Conservation (phyloP, 148 eudicot genomes). For the Camellia granthamiana region DNA sequence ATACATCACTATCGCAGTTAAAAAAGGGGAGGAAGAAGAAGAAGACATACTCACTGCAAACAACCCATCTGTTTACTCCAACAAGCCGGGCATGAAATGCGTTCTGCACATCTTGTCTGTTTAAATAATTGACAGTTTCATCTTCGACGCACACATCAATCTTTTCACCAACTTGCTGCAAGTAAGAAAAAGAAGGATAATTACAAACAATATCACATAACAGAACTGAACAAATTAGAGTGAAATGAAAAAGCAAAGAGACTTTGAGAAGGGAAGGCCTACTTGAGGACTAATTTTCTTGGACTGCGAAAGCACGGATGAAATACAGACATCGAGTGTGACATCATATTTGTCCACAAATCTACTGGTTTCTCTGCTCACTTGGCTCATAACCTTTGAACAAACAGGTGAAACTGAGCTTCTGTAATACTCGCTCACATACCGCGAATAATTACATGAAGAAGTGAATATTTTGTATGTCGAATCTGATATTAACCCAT, state of each 20-base stretch:
- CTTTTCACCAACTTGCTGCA: conserved; percentile 60
- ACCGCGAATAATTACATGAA: conserved; percentile 84
- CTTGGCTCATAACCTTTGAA: conserved; percentile 72
- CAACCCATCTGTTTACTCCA: conserved; percentile 71
- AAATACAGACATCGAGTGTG: conserved; percentile 88
- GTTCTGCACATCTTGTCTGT: conserved; percentile 67
- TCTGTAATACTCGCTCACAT: conserved; percentile 78
- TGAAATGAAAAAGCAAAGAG: background rate
- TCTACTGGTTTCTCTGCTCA: conserved; percentile 74
- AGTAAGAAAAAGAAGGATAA: background rate
- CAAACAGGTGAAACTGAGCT: conserved; percentile 70
- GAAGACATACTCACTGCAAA: conserved; percentile 68
- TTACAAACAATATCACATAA: background rate
- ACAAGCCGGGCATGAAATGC: conserved; percentile 89
- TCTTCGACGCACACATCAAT: conserved; percentile 95
- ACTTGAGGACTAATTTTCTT: conserved; percentile 76
- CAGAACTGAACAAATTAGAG: background rate
- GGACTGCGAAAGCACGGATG: conserved; percentile 85
- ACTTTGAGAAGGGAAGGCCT: background rate
- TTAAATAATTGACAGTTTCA: conserved; percentile 76
- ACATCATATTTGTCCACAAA: conserved; percentile 96
- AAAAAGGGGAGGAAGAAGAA: background rate
- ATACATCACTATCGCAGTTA: background rate
- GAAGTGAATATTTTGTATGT: conserved; percentile 79
- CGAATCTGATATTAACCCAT: conserved; percentile 90